Conservation (phyloP, 2,329 filamentous ascomycete species). For the Sordariomycetes sp. region DNA sequence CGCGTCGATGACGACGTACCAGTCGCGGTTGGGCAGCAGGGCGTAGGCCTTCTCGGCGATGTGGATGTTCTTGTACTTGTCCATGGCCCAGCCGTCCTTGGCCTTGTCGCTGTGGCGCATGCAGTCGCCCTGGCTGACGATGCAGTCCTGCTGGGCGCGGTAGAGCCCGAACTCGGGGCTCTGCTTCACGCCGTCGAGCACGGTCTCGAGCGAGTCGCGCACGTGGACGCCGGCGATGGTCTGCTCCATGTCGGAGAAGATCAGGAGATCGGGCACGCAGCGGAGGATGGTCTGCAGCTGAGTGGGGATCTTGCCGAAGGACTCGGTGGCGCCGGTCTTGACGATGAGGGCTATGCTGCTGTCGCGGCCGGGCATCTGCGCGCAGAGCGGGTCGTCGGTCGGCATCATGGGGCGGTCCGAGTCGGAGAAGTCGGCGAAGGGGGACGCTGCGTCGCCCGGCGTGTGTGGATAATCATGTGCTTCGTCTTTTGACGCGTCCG, state of each 20-base stretch:
- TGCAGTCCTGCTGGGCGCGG: slow-evolving; percentile 31
- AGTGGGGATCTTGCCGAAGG: slow-evolving; percentile 40
- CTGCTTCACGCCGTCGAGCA: slow-evolving; percentile 23
- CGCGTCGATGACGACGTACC: slow-evolving; percentile 50
- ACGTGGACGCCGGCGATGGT: slow-evolving; percentile 34
- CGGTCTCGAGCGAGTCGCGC: slow-evolving; percentile 28
- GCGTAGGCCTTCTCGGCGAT: slow-evolving; percentile 46
- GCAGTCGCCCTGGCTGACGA: slow-evolving; percentile 34
- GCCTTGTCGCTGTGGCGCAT: slow-evolving; percentile 10
- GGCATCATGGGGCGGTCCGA: slow-evolving; percentile 2
- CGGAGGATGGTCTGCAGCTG: slow-evolving; percentile 43
- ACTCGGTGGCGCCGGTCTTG: slow-evolving; percentile 49
- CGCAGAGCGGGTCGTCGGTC: slow-evolving; percentile 19
- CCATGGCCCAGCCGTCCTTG: slow-evolving; percentile 37
- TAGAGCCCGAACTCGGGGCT: slow-evolving; percentile 35
- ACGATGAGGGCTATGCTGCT: slow-evolving; percentile 38
- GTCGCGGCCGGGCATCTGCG: slow-evolving; percentile 26
- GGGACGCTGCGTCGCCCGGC: not conserved
- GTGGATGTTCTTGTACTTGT: slow-evolving; percentile 52
- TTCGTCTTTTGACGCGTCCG: not conserved
- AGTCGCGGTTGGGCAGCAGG: slow-evolving; percentile 39
- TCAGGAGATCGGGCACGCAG: slow-evolving; percentile 41
- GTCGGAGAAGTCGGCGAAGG: slow-evolving; percentile 1
- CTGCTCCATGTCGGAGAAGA: slow-evolving; percentile 48
- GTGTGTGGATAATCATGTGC: not conserved